phyloP scores from a whole-genome alignment of 75 land plant species.

The Cunninghamia lanceolata region DNA sequence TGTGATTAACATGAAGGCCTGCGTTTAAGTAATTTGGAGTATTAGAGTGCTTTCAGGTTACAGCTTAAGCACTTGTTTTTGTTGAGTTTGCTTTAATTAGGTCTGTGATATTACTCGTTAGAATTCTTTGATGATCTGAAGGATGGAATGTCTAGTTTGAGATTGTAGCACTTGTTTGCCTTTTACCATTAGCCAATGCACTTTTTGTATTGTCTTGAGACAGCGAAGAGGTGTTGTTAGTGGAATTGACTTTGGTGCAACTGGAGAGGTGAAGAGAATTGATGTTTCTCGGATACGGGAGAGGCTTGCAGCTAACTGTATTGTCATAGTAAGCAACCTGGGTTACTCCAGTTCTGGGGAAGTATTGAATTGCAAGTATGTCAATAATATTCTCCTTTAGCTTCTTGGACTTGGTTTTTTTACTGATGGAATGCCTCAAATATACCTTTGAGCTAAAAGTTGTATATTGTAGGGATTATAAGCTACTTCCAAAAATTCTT shows the following conservation, averaged over 20 bases:
- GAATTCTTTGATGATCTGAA: background rate
- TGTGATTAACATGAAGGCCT: background rate
- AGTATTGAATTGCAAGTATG: slow-evolving; percentile 99
- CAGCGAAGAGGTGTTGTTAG: slow-evolving; percentile 90
- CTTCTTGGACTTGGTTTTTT: background rate
- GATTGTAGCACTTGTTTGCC: background rate
- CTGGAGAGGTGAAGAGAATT: slow-evolving; percentile 94
- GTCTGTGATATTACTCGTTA: background rate
- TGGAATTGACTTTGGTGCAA: slow-evolving; percentile 87
- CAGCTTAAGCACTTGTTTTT: background rate
- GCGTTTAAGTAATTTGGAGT: background rate
- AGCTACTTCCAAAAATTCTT: background rate
- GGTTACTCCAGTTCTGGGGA: slow-evolving; percentile 97
- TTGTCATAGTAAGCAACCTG: slow-evolving; percentile 85
- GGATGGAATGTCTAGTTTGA: background rate
- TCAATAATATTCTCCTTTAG: slow-evolving; percentile 21
- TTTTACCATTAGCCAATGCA: background rate
- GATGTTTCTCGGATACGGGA: slow-evolving; percentile 79
- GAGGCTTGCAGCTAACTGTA: slow-evolving; percentile 79
- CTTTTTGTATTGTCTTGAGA: slow-evolving; percentile 15
- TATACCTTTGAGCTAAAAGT: background rate
- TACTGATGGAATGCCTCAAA: background rate
- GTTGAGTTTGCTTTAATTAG: background rate
- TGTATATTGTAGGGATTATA: background rate
- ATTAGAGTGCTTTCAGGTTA: background rate